These are phyloP conservation scores for Xylaria sp. DNA, from an alignment of 495 filamentous ascomycete species.

Conservation along the genomic window DNA sequence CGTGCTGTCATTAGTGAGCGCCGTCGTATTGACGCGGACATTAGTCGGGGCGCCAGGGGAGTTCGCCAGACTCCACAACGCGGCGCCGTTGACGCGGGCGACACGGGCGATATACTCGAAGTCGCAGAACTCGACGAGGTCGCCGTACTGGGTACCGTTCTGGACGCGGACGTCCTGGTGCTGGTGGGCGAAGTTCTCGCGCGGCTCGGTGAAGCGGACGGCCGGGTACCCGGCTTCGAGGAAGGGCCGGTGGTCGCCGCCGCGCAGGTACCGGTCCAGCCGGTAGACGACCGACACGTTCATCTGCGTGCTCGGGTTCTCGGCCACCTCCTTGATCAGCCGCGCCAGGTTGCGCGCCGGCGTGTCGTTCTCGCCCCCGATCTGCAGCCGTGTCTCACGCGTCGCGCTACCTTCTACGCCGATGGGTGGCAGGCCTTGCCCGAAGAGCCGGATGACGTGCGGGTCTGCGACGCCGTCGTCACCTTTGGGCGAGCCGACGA, in stretches of 20 bases:
- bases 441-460: conserved; percentile 58
- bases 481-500: conserved; percentile 51
- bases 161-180: conserved; percentile 56
- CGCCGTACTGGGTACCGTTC: conserved; percentile 57
- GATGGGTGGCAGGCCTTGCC: conserved; percentile 50
- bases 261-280: conserved; percentile 58
- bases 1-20: conserved; percentile 52
- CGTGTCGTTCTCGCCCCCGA: conserved; percentile 62
- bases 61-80: conserved; percentile 56
- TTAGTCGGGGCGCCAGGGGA: conserved; percentile 53
- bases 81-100: conserved; percentile 57
- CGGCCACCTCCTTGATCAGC: conserved; percentile 59
- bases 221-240: conserved; percentile 57
- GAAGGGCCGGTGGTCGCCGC: conserved; percentile 62
- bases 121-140: conserved; percentile 59
- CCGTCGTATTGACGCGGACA: conserved; percentile 53
- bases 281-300: conserved; percentile 56
- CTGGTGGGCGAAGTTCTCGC: conserved; percentile 61
- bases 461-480: conserved; percentile 50
- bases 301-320: conserved; percentile 54
- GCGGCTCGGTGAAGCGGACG: conserved; percentile 60
- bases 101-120: conserved; percentile 58
- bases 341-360: conserved; percentile 60
- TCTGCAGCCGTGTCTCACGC: conserved; percentile 44
- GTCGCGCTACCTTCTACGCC: conserved; percentile 42